Evolutionary conservation across 352 stramenopile species (phyloP), one percentile per base, ranked within the genome.

Genomic region (Phytophthora fragariae): DNA sequence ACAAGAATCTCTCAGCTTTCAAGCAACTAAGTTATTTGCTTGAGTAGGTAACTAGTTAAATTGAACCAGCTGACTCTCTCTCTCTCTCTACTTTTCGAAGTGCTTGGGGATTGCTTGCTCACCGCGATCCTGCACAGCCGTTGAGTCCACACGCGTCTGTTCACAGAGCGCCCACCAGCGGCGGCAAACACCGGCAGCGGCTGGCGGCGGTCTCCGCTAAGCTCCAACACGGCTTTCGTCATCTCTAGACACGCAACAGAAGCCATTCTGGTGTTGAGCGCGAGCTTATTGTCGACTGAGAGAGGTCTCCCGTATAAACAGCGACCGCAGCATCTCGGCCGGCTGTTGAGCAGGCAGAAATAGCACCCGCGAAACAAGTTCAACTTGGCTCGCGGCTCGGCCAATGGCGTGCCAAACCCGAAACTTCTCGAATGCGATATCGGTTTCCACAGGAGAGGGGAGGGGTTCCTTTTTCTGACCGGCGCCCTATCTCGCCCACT

Each of bases 111-210:
- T 75, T 76, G 74, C 62, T 78, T 81, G 59, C 70, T 81, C 62
- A 76, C 39, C 17, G 27, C 56, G 56, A 75, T 78, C 65, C 60
- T 80, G 24, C 63, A 59, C 41, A 68, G 69, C 62, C 72, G 68
- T 66, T 68, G 27, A 52, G 10, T 46, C 41, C 39, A 46, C 46
- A 19, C 37, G 62, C 63, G 53, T 21, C 57, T 52, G 46, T 73
- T 75, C 55, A 59, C 17, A 41, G 41, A 6, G 8, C n/a, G n/a
- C 15, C 44, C 9, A n/a, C 14, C 12, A 52, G 12, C 4, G 62
- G 41, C 37, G 14, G 41, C n/a, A 10, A 46, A 47, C 29, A 44
- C 35, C 35, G 9, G 19, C 27, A 14, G n/a, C 10, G 39, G 24
- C 41, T 62, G 44, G 10, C 17, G 35, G 35, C 3, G 41, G 14